Evolutionary conservation across 768 basidiomycete species (phyloP), one percentile per base, ranked within the genome.

Genomic region (Russula sp.): DNA sequence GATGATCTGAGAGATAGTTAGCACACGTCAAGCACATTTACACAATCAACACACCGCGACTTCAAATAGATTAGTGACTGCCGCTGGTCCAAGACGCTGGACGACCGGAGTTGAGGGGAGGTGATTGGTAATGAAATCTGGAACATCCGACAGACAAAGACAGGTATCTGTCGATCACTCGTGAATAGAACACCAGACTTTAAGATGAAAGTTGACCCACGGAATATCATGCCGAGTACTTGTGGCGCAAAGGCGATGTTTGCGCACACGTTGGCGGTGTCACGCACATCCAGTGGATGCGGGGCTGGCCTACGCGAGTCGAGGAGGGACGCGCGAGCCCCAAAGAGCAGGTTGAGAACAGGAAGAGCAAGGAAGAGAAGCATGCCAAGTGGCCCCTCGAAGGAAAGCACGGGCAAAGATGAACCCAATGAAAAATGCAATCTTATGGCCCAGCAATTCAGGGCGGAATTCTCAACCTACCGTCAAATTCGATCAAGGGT

Each of bases 261-360:
- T n/a, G n/a, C 78, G 63, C 79, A 81, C 25, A 74, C 79, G 78
- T n/a, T n/a, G n/a, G 59, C 22, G 5, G n/a, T n/a, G 25, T 25
- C 50, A 14, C 60, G 66, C 0, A 25, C 32, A 32, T 67, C 66
- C 3, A 57, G 54, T 7, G 56, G 41, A 51, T 63, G 51, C 2
- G 41, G 22, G 13, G 13, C 52, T 1, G 57, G 59, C 6, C 18
- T n/a, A 2, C 66, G 56, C 29, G 32, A 45, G 1, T 55, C 47
- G 20, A 64, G 56, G 3, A 48, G 55, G n/a, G 64, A 58, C 1
- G 65, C 63, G 5, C 56, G 43, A 9, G 60, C 54, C 5, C 59
- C 60, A 6, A 59, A 29, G 25, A 29, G 25, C 25, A 29, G 25
- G 25, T 29, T 29, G 25, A 29, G 25, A 29, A 29, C 25, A 29